Evolutionary conservation across 257 asterid genomes (phyloP).

Genomic region (Solanum commersonii): DNA sequence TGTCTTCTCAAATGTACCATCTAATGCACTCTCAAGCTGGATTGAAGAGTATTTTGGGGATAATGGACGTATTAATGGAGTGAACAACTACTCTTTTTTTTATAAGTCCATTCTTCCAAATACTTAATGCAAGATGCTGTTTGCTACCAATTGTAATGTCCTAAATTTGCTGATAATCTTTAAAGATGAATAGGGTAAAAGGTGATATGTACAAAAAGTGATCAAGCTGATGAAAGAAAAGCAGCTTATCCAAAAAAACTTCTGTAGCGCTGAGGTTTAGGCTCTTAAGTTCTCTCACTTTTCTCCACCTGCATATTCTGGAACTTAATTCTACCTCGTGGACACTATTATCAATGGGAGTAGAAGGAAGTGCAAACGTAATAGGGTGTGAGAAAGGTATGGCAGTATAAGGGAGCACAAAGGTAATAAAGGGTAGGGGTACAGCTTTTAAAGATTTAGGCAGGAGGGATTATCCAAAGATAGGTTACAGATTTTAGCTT

Average conservation of each 20-base stretch:
- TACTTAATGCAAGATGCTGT: neutral
- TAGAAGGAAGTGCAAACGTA: neutral
- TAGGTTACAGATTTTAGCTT: neutral
- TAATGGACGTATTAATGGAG: neutral
- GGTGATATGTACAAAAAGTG: neutral
- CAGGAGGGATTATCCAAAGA: neutral
- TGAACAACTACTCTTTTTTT: neutral
- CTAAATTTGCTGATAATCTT: no score
- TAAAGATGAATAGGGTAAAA: neutral
- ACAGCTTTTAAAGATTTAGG: neutral
- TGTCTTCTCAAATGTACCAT: neutral
- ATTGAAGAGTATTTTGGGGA: neutral
- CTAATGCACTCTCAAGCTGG: neutral
- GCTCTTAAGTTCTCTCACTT: neutral
- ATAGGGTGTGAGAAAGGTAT: neutral
- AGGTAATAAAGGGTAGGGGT: neutral
- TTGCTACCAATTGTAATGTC: no score
- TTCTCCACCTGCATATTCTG: neutral
- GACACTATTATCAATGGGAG: neutral
- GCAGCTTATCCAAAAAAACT: neutral
- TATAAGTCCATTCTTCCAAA: neutral
- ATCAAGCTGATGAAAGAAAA: neutral
- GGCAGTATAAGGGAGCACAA: neutral
- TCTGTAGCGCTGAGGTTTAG: neutral
- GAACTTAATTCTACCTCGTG: neutral